Conservation (phyloP, 768 basidiomycete genomes). For the Leccinum imitatum region DNA sequence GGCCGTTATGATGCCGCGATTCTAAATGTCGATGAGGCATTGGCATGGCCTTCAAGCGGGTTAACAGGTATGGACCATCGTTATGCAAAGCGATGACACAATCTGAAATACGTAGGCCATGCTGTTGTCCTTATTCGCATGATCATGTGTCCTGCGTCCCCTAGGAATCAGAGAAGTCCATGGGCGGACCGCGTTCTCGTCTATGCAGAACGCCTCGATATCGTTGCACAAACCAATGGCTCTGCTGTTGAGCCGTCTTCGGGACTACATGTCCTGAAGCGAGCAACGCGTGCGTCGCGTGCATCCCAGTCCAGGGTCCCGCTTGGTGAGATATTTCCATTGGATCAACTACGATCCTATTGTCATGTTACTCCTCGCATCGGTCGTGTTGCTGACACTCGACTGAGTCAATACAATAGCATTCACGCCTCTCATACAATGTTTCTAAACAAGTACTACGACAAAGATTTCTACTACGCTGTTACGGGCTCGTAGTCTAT, state of each 20-base stretch:
- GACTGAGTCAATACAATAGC: not conserved
- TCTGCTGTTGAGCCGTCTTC: not conserved
- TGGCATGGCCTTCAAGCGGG: not conserved
- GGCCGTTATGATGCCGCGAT: not conserved
- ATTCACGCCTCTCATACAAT: not conserved
- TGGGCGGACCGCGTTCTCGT: not conserved
- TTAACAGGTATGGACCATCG: not conserved
- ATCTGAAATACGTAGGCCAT: not conserved
- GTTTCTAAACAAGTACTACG: not conserved
- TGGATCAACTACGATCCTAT: not conserved
- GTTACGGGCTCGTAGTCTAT: not conserved
- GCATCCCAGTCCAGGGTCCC: not conserved
- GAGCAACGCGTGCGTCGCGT: not conserved
- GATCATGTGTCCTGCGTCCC: not conserved
- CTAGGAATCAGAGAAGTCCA: not conserved
- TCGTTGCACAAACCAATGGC: not conserved
- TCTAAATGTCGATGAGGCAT: not conserved
- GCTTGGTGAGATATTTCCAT: not conserved
- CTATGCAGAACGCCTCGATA: not conserved
- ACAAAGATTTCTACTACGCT: not conserved
- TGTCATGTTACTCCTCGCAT: not conserved
- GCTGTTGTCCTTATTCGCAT: not conserved
- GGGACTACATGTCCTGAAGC: not conserved
- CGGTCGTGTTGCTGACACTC: not conserved
- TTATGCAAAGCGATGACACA: not conserved